Evolutionary conservation across 176 grass and related monocot species (phyloP), one percentile per base, ranked within the genome.

Genomic region (Typha latifolia): DNA sequence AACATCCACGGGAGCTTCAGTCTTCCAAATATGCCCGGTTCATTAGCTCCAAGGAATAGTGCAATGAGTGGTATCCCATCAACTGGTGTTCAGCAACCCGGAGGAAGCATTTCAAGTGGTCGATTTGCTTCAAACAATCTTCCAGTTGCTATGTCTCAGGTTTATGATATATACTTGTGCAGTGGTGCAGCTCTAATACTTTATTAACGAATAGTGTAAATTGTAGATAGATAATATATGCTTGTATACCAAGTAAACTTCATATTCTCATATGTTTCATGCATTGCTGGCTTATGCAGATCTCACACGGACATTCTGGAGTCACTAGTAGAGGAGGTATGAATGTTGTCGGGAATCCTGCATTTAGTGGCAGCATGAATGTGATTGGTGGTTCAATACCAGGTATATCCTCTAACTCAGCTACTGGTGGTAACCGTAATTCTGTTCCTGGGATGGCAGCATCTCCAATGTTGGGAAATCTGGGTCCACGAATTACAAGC

Each of bases 71-170:
- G 85, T 53, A 81, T 90, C 37, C 78, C 89, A 68, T 83, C 94
- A 52, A 85, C 86, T 26, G 89, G 94, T 62, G 76, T 99, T 90
- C 94, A 90, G 29, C 94, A 93, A 52, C 78, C 86, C 49, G 89
- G 86, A 27, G 94, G 83, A 74, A 93, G 76, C 81, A 90, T 97
- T 69, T 78, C 94, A 61, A 75, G 80, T 78, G 83, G 81, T 49
- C 87, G 94, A 70, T 99, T 87, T 56, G 31, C 89, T 74, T 87
- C 94, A 68, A 99, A 90, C 66, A 99, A 87, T 73, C 78, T 93
- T 73, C 81, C 89, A 5, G 86, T 85, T 84, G 76, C 73, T 57
- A 87, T 99, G 76, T 93, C 94, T 81, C 89, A 99, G 94, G 94
- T 99, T 72, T 47, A 48, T 12, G 52, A 76, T 84, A 12, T 48